Evolutionary conservation across 164 flowering plant species (phyloP), one percentile per base, ranked within the genome.

Genomic region (Kingdonia uniflora): DNA sequence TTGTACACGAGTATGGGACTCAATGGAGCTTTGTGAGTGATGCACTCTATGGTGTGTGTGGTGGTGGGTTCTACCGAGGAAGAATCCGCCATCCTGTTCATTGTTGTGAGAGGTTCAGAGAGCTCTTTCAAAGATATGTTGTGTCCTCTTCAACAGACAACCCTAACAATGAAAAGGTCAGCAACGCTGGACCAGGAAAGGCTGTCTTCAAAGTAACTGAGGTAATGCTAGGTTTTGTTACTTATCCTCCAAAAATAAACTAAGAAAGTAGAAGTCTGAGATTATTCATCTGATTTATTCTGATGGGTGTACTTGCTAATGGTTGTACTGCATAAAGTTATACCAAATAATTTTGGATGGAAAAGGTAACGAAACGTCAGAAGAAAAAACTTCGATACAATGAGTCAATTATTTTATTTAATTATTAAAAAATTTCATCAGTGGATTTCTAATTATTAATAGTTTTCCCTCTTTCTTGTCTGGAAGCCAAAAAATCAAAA

Each of bases 61-160:
- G 86, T 62, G 97, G 99, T 70, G 99, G 99, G 22, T 68, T 53
- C 68, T 87, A 80, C 51, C 67, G 97, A 57, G 99, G 99, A 42
- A 80, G 95, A 51, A 84, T 65, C 68, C 95, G 96, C 49, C 92
- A 87, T 66, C 97, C 96, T 45, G 76, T 79, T 26, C 85, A 85
- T 66, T 94, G 99, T 61, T 84, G 88, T 68, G 97, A 89, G 73
- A 80, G 99, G 64, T 87, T 71, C 58, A 73, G 99, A 59, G 99
- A 94, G 55, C 80, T 94, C 19, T 65, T 81, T 48, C 90, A 83
- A 42, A 83, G 64, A 60, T 70, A 79, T 72, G 67, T 87, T 38
- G 57, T 84, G 37, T 71, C n/a, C n/a, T n/a, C 85, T 29, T 48
- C 76, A 11, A 64, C 71, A 19, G 97, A 94, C 42, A 72, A 61